Conservation (phyloP, 202 grass and related monocot species). For the Dendrocalamus latiflorus region DNA sequence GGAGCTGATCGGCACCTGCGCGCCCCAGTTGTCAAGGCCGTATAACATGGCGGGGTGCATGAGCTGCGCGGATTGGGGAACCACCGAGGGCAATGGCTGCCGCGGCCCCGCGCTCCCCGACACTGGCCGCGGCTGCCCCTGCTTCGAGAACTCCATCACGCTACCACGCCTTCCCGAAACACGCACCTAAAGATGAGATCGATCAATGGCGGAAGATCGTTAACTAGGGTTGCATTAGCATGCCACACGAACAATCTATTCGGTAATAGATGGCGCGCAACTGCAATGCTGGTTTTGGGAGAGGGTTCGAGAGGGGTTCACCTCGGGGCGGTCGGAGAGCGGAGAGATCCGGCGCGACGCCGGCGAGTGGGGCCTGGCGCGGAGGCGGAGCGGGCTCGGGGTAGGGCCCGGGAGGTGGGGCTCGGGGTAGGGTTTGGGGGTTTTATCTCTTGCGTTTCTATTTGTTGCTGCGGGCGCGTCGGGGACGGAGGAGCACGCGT, state of each 20-base stretch:
- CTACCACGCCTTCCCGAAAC: neutral
- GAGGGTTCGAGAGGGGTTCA: neutral
- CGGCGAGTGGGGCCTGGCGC: neutral
- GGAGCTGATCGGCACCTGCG: conserved; percentile 6
- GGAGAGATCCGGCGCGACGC: neutral
- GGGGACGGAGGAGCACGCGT: neutral
- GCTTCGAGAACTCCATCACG: conserved; percentile 52
- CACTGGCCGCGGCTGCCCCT: conserved; percentile 17
- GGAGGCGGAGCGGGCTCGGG: neutral
- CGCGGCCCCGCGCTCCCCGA: neutral
- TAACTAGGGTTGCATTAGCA: neutral
- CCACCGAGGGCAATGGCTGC: neutral
- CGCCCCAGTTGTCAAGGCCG: conserved; percentile 5
- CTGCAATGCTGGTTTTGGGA: neutral
- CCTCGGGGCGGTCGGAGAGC: neutral
- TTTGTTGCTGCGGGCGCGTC: neutral
- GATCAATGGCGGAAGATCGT: neutral
- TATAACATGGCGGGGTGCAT: neutral
- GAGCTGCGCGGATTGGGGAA: conserved; percentile 16
- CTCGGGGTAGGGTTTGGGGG: neutral
- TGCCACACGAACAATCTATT: neutral
- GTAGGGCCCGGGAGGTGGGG: neutral
- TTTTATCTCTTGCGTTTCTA: neutral
- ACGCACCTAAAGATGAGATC: neutral
- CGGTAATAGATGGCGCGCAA: neutral